These are phyloP conservation scores for Kuraishia cidri DNA, from an alignment of 805 yeast genomes.

Conservation along the genomic window DNA sequence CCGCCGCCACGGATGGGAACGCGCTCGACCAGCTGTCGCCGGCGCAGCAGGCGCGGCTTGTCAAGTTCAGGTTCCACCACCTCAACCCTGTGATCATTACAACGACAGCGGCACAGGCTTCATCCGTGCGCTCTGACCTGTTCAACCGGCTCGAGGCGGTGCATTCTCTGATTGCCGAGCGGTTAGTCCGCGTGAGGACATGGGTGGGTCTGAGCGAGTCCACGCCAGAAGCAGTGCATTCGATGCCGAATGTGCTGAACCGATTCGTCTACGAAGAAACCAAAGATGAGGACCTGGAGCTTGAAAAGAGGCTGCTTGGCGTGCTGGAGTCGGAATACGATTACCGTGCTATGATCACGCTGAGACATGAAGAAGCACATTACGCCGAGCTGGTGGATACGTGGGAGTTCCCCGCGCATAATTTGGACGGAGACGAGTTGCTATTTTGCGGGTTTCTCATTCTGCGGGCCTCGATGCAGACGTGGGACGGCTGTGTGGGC, in stretches of 20 bases:
- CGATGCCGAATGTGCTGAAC: slow-evolving; percentile 22
- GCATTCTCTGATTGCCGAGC: slow-evolving; percentile 7
- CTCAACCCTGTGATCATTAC: slow-evolving; percentile 12
- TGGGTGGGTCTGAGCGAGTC: slow-evolving; percentile 29
- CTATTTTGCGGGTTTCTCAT: slow-evolving; percentile 50
- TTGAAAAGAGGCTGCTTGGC: slow-evolving; percentile 9
- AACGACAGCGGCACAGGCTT: background rate
- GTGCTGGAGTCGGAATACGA: slow-evolving; percentile 18
- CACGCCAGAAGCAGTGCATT: slow-evolving; percentile 12
- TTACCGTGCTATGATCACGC: slow-evolving; percentile 15
- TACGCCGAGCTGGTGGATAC: slow-evolving; percentile 32
- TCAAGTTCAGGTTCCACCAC: slow-evolving; percentile 17
- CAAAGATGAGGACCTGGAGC: slow-evolving; percentile 3
- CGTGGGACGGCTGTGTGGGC: slow-evolving; percentile 5
- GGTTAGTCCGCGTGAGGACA: slow-evolving; percentile 26
- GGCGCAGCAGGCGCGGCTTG: slow-evolving; percentile 5
- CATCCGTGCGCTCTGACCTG: background rate
- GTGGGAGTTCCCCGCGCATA: slow-evolving; percentile 71
- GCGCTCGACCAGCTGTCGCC: background rate
- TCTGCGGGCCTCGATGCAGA: slow-evolving; percentile 32
- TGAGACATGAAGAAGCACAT: slow-evolving; percentile 14
- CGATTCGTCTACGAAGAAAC: background rate
- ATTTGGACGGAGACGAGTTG: slow-evolving; percentile 55
- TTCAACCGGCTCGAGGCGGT: background rate
- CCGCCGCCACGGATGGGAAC: background rate